Conservation (phyloP, 1,139 yeast species). For the Debaryomyces nepalensis region DNA sequence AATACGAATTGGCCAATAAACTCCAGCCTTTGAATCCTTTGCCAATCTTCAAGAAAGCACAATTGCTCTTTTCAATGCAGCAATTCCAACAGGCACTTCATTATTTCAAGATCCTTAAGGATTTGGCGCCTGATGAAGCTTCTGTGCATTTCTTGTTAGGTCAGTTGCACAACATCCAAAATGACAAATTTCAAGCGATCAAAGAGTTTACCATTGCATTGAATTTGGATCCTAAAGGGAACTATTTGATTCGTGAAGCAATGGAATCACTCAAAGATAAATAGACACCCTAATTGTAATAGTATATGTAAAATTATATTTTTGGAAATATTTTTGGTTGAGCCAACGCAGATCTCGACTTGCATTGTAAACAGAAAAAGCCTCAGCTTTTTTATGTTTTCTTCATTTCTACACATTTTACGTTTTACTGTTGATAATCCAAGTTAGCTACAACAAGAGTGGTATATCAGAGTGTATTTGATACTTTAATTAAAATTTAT, state of each 20-base stretch:
- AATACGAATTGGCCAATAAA: constrained; percentile 82
- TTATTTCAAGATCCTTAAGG: constrained; percentile 72
- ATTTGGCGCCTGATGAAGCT: constrained; percentile 92
- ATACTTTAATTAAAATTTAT: neutral
- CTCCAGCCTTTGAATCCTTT: constrained; percentile 86
- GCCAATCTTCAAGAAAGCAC: constrained; percentile 89
- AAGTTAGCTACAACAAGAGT: neutral
- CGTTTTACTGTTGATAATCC: neutral
- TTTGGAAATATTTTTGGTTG: constrained; percentile 3
- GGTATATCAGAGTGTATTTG: neutral
- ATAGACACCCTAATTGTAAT: constrained; percentile 10
- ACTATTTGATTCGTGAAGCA: constrained; percentile 84
- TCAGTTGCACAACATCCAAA: constrained; percentile 78
- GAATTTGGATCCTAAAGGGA: constrained; percentile 92
- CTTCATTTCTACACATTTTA: neutral
- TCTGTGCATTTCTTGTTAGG: constrained; percentile 90
- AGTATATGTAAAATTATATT: constrained; percentile 1
- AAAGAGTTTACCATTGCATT: constrained; percentile 87
- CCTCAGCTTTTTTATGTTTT: neutral
- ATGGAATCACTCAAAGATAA: constrained; percentile 56
- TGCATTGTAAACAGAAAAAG: constrained; percentile 2
- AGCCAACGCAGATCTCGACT: neutral
- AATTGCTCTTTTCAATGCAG: constrained; percentile 72
- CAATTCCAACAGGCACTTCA: constrained; percentile 72
- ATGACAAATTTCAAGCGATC: constrained; percentile 77